These are phyloP conservation scores for Aspergillus sp. DNA, from an alignment of 2,329 filamentous ascomycete genomes.

Conservation along the genomic window DNA sequence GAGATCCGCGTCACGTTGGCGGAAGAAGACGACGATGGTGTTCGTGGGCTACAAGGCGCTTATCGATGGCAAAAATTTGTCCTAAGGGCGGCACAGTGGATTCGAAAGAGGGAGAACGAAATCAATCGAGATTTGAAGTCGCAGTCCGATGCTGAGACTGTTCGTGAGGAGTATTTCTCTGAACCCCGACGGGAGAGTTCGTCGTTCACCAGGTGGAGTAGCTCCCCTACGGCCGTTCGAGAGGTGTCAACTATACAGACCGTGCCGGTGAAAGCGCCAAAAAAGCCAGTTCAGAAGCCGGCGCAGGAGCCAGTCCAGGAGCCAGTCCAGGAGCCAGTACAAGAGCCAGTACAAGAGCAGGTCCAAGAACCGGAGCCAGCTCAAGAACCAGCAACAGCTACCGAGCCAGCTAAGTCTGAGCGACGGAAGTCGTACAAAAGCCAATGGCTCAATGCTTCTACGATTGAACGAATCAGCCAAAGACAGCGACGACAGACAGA, in stretches of 20 bases:
- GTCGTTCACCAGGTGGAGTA: background rate
- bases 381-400: conserved; percentile 12
- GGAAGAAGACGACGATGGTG: conserved; percentile 26
- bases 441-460: conserved; percentile 7
- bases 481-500: conserved; percentile 11
- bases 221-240: too few relatives aligned
- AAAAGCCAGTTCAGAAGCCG: background rate
- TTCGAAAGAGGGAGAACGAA: conserved; percentile 38
- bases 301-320: background rate
- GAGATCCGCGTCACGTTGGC: conserved; percentile 32
- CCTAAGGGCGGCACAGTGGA: conserved; percentile 41
- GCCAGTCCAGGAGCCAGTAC: background rate
- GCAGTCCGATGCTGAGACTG: conserved; percentile 37
- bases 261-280: background rate
- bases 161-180: conserved; percentile 18
- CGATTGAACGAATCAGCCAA: conserved; percentile 9
- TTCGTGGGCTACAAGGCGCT: conserved; percentile 36
- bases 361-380: background rate
- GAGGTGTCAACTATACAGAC: too few relatives aligned
- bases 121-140: conserved; percentile 37
- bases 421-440: conserved; percentile 14
- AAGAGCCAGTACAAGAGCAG: background rate
- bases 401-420: background rate
- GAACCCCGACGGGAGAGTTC: conserved; percentile 10
- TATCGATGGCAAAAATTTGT: conserved; percentile 49